These are phyloP conservation scores for Cornus kousa DNA, from an alignment of 148 eudicot species.

Conservation along the genomic window DNA sequence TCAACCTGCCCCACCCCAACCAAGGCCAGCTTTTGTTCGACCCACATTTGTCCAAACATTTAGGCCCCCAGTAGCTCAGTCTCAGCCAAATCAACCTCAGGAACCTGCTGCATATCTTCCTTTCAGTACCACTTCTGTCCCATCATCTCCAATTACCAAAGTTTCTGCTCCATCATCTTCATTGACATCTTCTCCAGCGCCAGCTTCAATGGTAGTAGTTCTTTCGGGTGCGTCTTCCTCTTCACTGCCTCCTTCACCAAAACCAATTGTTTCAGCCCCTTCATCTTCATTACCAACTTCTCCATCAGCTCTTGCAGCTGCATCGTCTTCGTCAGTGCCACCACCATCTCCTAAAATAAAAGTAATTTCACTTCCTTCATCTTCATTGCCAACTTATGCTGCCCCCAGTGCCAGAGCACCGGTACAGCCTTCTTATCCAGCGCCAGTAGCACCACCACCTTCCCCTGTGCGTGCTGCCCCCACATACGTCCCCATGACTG, in stretches of 20 bases:
- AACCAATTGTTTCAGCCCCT: neutral
- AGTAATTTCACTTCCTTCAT: no score
- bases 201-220: neutral
- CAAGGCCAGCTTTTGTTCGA: slow-evolving; percentile 32
- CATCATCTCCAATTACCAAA: slow-evolving; percentile 8
- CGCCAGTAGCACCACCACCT: slow-evolving; percentile 19
- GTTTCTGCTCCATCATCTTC: slow-evolving; percentile 3
- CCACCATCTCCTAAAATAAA: neutral
- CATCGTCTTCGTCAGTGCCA: slow-evolving; percentile 10
- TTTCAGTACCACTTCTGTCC: neutral
- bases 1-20: slow-evolving; percentile 26
- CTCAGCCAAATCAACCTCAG: slow-evolving; percentile 19
- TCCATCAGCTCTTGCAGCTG: neutral
- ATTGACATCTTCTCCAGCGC: neutral
- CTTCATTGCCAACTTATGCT: no score
- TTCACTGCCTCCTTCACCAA: neutral
- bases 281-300: neutral
- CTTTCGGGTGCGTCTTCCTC: neutral
- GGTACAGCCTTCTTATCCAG: neutral
- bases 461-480: neutral
- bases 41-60: slow-evolving; percentile 21
- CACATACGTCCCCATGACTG: neutral
- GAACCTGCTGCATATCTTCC: slow-evolving; percentile 18
- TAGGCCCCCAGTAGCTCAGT: slow-evolving; percentile 20
- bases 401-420: neutral